Evolutionary conservation across 495 filamentous ascomycete species (phyloP), one percentile per base, ranked within the genome.

Genomic region (Immersiella caudata): DNA sequence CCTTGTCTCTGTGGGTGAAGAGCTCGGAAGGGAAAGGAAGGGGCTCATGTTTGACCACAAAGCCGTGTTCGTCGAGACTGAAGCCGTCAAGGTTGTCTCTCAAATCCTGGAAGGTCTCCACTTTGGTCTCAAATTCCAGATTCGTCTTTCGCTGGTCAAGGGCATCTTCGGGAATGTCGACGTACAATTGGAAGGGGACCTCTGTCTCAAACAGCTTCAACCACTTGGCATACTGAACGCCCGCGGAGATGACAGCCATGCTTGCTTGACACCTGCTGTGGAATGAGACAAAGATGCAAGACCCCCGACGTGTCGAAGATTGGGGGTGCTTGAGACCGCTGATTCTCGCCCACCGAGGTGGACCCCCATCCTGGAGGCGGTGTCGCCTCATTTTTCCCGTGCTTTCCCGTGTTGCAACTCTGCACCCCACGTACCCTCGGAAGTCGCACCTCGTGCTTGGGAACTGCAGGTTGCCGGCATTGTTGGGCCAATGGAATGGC

Each of bases 351-450:
- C 4, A 33, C 29, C 29, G 29, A 33, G 29, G 16, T 46, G 40
- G 40, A 46, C 40, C 40, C 40, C 40, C 40, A 46, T 46, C 5
- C 4, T 46, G 40, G 40, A 46, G 40, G 40, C 40, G 40, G 40
- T 46, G 40, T 46, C 40, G 40, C 40, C 40, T 46, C 40, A 46
- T 46, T 46, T 46, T 46, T 46, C 40, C 40, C 40, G 40, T 46
- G 40, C 40, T 46, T 14, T 46, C 40, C 40, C 16, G 40, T 46
- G 40, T 12, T 46, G 40, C 40, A 46, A 46, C 40, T 33, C 9
- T 46, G 14, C 40, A n/a, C 40, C 40, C 40, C 40, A 46, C 40
- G 40, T 14, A 46, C 40, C 14, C 5, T 14, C 40, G 40, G 40
- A 46, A 46, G 40, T 12, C 16, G 40, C 40, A 12, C 40, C 40